phyloP scores from a whole-genome alignment of 1,284 basidiomycete genomes.

The Ganoderma lingzhi region DNA sequence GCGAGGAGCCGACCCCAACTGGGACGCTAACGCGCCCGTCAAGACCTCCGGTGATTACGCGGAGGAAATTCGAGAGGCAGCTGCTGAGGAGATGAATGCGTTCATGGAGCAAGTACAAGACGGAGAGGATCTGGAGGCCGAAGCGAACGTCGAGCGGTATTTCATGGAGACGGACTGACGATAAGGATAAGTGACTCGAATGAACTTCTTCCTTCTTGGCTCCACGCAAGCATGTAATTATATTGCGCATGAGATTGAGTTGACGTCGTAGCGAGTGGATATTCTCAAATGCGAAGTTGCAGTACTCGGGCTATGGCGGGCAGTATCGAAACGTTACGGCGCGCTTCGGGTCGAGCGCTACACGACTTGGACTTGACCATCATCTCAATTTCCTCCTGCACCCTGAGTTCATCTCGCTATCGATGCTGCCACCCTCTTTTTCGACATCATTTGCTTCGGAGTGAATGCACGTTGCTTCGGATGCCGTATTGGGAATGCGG shows the following conservation, averaged over 20 bases:
- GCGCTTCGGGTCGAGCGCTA: neutral
- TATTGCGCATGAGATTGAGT: neutral
- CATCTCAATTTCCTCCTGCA: neutral
- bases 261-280: neutral
- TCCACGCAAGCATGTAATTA: neutral
- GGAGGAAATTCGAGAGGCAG: conserved; percentile 40
- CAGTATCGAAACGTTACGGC: too few species aligned
- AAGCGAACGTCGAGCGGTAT: conserved; percentile 31
- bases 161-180: conserved; percentile 5
- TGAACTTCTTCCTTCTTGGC: neutral
- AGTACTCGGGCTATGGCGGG: too few species aligned
- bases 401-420: neutral
- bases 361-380: neutral
- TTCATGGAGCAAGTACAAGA: conserved; percentile 56
- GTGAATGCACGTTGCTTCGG: neutral
- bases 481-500: neutral
- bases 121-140: conserved; percentile 42
- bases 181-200: neutral
- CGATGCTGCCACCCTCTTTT: neutral
- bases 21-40: conserved; percentile 53
- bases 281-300: neutral
- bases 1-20: conserved; percentile 54
- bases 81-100: conserved; percentile 56
- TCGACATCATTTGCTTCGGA: neutral
- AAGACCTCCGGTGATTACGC: conserved; percentile 42